Evolutionary conservation across 768 basidiomycete species (phyloP), one percentile per base, ranked within the genome.

Genomic region (Tephrocybe sp.): DNA sequence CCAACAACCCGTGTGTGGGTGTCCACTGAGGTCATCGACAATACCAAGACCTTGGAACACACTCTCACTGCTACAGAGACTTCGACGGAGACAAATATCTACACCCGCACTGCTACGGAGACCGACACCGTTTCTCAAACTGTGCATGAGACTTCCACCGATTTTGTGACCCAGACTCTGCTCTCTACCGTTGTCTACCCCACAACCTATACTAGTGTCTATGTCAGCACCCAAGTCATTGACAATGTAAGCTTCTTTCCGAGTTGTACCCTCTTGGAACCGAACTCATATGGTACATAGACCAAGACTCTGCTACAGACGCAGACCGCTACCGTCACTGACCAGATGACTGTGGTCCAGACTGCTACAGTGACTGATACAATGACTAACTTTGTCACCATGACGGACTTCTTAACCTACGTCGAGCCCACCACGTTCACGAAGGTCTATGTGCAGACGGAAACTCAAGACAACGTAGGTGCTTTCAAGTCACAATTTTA

Each of bases 1-100:
- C 83, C 83, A 39, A 86, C 85, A 22, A 86, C 84, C 11, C 76
- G 77, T 39, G 74, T 85, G 40, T 87, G 77, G 76, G 75, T 83
- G 31, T 86, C 83, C 13, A 87, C 85, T 18, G 78, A 85, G 64
- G 69, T 79, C 60, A 74, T 82, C 56, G 82, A 85, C 71, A 69
- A 70, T 46, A 82, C 80, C 56, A 62, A 76, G 70, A 74, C 70
- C 21, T 34, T 81, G 41, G 79, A 84, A 55, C 72, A 82, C 60
- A 84, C 82, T 38, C 60, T 79, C 56, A 87, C 84, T 49, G 79
- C 80, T 11, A 86, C 85, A 28, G 75, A 82, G 67, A 84, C 80
- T 4, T 66, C 65, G 67, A 86, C 83, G 15, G 67, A 75, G 62
- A 70, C 76, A 58, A 76, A 79, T 58, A 64, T 78, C 58, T 79